phyloP scores from a whole-genome alignment of 2,329 filamentous ascomycete species.

The Metarhizium humberi region DNA sequence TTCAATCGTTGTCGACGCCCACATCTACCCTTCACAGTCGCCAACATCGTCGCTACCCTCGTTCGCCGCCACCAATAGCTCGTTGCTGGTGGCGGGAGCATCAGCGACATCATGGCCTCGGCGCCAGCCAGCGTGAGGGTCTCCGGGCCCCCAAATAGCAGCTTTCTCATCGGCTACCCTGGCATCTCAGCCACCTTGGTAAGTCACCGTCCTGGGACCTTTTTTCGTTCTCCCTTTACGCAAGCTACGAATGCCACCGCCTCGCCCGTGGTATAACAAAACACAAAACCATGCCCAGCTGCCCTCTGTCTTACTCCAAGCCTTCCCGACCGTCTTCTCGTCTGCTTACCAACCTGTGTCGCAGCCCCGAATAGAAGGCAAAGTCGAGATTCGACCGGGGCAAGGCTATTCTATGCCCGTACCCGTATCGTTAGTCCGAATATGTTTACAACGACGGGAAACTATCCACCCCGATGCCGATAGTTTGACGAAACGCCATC shows the following conservation, averaged over 20 bases:
- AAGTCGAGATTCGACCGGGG: slow-evolving; percentile 88
- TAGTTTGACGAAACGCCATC: slow-evolving; percentile 83
- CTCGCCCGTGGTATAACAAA: no score
- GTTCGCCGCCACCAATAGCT: slow-evolving; percentile 5
- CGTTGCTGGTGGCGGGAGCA: slow-evolving; percentile 7
- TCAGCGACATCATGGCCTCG: slow-evolving; percentile 21
- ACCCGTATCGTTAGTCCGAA: slow-evolving; percentile 83
- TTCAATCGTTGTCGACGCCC: not conserved
- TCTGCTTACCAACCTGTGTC: not conserved
- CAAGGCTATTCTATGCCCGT: slow-evolving; percentile 83
- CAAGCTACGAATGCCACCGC: no score
- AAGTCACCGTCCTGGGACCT: slow-evolving; percentile 31
- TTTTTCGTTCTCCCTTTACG: slow-evolving; percentile 8
- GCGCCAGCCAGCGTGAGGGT: slow-evolving; percentile 62
- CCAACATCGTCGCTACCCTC: not conserved
- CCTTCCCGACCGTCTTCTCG: not conserved
- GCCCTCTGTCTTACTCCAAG: no score
- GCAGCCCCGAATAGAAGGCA: slow-evolving; percentile 93
- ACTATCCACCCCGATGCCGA: slow-evolving; percentile 95
- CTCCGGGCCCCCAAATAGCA: slow-evolving; percentile 93
- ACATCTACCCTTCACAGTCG: not conserved
- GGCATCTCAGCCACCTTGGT: slow-evolving; percentile 96
- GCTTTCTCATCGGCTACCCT: slow-evolving; percentile 92
- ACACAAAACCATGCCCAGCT: no score
- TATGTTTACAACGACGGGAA: slow-evolving; percentile 87